Percentiles rank a stretch among this genome's conserved stretches.
Evolutionary conservation across 179 eudicot genomes (phyloP).

Genomic region (Silene vulgaris): DNA sequence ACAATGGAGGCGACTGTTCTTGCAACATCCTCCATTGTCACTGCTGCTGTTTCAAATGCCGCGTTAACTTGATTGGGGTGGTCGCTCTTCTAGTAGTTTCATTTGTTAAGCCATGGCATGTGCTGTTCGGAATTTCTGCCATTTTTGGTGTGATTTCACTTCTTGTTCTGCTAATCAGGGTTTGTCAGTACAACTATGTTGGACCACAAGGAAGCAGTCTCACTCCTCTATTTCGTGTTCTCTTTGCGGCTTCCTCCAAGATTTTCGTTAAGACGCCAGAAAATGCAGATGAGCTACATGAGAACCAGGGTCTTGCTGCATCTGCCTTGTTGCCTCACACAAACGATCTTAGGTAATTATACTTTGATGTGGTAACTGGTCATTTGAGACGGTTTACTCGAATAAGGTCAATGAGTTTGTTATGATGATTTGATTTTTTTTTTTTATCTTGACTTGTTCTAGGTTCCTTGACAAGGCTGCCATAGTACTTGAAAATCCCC

Average conservation of each 20-base stretch:
- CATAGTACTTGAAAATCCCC: slow-evolving; percentile 21
- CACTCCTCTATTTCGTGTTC: slow-evolving; percentile 38
- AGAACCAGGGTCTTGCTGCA: neutral
- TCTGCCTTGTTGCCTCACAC: slow-evolving; percentile 29
- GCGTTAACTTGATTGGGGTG: slow-evolving; percentile 18
- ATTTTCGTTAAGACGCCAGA: slow-evolving; percentile 19
- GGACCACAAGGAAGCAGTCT: slow-evolving; percentile 42
- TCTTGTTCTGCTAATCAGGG: slow-evolving; percentile 30
- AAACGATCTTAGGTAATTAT: slow-evolving; percentile 31
- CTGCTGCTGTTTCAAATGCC: slow-evolving; percentile 7
- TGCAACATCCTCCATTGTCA: slow-evolving; percentile 6
- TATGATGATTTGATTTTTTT: too few species aligned
- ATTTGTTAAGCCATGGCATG: slow-evolving; percentile 42
- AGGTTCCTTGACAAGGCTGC: slow-evolving; percentile 66
- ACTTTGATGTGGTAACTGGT: too few species aligned
- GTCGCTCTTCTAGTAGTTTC: slow-evolving; percentile 33
- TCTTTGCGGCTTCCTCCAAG: slow-evolving; percentile 37
- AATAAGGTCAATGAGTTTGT: too few species aligned
- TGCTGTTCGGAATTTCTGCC: slow-evolving; percentile 43
- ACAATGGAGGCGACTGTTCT: neutral
- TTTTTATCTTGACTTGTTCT: neutral
- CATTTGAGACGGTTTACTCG: too few species aligned
- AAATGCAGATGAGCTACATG: slow-evolving; percentile 29
- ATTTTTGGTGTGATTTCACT: slow-evolving; percentile 28
- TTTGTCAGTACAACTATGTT: slow-evolving; percentile 13